phyloP scores from a whole-genome alignment of 768 basidiomycete species.

The Pluteus cervinus region DNA sequence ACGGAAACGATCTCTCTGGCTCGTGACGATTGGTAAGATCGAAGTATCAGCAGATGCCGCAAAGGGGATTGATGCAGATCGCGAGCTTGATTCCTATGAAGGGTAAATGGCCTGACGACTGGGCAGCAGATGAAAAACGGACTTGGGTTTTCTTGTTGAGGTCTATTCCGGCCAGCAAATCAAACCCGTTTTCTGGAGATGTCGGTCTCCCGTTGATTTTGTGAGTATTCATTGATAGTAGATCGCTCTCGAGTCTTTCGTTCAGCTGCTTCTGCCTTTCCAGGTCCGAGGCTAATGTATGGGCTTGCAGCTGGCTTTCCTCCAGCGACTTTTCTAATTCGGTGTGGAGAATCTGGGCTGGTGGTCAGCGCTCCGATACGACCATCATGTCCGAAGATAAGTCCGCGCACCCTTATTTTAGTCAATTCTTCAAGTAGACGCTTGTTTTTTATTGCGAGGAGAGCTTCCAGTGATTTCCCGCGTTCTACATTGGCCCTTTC shows the following conservation, averaged over 20 bases:
- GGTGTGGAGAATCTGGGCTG: slow-evolving; percentile 64
- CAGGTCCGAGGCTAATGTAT: slow-evolving; percentile 55
- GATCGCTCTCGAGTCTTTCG: slow-evolving; percentile 88
- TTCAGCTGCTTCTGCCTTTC: slow-evolving; percentile 76
- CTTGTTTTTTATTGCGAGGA: slow-evolving; percentile 92
- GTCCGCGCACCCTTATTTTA: slow-evolving; percentile 64
- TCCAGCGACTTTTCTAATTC: slow-evolving; percentile 73
- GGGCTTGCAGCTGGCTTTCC: slow-evolving; percentile 51
- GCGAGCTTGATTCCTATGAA: slow-evolving; percentile 27
- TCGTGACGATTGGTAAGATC: slow-evolving; percentile 97
- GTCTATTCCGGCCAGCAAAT: slow-evolving; percentile 69
- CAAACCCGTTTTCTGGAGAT: slow-evolving; percentile 31
- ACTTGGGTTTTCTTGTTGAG: slow-evolving; percentile 52
- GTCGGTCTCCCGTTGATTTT: slow-evolving; percentile 27
- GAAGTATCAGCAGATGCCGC: slow-evolving; percentile 80
- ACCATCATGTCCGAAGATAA: slow-evolving; percentile 1
- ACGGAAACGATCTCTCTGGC: slow-evolving; percentile 95
- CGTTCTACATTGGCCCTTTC: slow-evolving; percentile 72
- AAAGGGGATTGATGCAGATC: slow-evolving; percentile 65
- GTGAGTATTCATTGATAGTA: slow-evolving; percentile 73
- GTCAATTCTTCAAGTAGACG: slow-evolving; percentile 89
- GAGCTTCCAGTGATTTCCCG: slow-evolving; percentile 81
- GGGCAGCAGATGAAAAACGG: slow-evolving; percentile 11
- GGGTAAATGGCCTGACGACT: not conserved
- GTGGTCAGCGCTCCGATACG: not conserved